phyloP scores from a whole-genome alignment of 352 stramenopile genomes.

The Phytopythium delawarense region DNA sequence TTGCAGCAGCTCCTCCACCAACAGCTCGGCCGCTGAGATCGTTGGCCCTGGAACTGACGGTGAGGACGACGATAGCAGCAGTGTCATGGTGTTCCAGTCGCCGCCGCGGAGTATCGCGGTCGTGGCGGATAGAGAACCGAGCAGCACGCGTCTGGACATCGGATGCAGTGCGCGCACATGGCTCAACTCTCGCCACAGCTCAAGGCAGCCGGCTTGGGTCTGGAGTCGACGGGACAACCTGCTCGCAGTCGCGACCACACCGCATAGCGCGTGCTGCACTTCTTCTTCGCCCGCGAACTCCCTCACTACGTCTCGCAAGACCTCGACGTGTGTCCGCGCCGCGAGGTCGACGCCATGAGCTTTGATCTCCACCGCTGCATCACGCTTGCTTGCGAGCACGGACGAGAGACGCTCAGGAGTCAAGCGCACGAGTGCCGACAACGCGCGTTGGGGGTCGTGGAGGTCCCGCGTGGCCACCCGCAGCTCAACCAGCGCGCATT shows the following conservation, averaged over 20 bases:
- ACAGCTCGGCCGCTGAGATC: background rate
- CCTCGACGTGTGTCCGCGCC: conserved; percentile 10
- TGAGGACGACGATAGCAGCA: background rate
- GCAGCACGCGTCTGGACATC: conserved; percentile 28
- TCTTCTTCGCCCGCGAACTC: conserved; percentile 33
- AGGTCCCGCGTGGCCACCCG: conserved; percentile 5
- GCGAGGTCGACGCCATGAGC: conserved; percentile 6
- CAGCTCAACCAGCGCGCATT: conserved; percentile 19
- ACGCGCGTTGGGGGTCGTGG: conserved; percentile 11
- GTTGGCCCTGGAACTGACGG: background rate
- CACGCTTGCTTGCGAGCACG: background rate
- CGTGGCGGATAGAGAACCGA: conserved; percentile 23
- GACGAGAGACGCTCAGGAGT: conserved; percentile 2
- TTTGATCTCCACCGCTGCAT: background rate
- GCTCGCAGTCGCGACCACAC: conserved; percentile 19
- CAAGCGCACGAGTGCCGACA: conserved; percentile 2
- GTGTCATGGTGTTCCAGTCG: conserved; percentile 26
- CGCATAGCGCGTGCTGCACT: conserved; percentile 29
- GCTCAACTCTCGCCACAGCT: conserved; percentile 30
- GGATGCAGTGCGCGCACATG: conserved; percentile 21
- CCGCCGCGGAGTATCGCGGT: conserved; percentile 24
- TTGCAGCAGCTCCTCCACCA: conserved; percentile 20
- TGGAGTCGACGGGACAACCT: conserved; percentile 32
- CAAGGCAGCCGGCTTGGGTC: conserved; percentile 23
- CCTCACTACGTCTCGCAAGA: conserved; percentile 15